A percentile compares a stretch with the other conserved stretches of the same genome.
phyloP scores from a whole-genome alignment of 371 early-diverging fungal species.

The Mortierella sp. region DNA sequence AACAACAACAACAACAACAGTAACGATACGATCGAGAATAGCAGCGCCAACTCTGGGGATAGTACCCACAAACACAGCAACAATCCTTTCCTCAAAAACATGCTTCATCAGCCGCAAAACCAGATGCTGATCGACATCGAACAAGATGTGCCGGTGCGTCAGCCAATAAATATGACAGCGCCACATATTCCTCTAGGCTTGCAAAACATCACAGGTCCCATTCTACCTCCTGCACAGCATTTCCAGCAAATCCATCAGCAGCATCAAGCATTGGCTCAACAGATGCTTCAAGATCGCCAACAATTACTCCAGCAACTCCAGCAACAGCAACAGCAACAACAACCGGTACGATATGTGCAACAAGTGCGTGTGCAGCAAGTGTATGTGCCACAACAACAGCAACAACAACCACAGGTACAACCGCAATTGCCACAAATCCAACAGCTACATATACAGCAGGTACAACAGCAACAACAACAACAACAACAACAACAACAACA shows the following conservation, averaged over 20 bases:
- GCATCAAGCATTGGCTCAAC: slow-evolving; percentile 4
- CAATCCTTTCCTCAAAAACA: slow-evolving; percentile 16
- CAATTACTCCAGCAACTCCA: slow-evolving; percentile 12
- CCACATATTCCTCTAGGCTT: too few relatives aligned
- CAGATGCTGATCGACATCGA: too few relatives aligned
- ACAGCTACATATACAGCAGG: slow-evolving; percentile 14
- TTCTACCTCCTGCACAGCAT: not conserved
- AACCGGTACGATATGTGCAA: not conserved
- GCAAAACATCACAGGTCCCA: too few relatives aligned
- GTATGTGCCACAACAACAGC: slow-evolving; percentile 1
- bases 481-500: slow-evolving; percentile 9
- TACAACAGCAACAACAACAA: slow-evolving; percentile 9
- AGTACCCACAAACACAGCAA: slow-evolving; percentile 4
- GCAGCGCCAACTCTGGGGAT: not conserved
- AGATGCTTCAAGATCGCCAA: slow-evolving; percentile 8
- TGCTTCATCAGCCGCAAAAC: not conserved
- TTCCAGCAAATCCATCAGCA: slow-evolving; percentile 4
- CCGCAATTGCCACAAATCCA: slow-evolving; percentile 20
- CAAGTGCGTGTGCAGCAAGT: slow-evolving; percentile 9
- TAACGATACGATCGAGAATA: slow-evolving; percentile 7
- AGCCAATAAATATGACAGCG: too few relatives aligned
- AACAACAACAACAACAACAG: slow-evolving; percentile 17
- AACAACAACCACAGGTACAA: slow-evolving; percentile 15
- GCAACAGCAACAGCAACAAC: slow-evolving; percentile 16
- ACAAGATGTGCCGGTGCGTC: too few relatives aligned